Evolutionary conservation across 331 rosid species (phyloP).

Genomic region (Stylosanthes scabra): DNA sequence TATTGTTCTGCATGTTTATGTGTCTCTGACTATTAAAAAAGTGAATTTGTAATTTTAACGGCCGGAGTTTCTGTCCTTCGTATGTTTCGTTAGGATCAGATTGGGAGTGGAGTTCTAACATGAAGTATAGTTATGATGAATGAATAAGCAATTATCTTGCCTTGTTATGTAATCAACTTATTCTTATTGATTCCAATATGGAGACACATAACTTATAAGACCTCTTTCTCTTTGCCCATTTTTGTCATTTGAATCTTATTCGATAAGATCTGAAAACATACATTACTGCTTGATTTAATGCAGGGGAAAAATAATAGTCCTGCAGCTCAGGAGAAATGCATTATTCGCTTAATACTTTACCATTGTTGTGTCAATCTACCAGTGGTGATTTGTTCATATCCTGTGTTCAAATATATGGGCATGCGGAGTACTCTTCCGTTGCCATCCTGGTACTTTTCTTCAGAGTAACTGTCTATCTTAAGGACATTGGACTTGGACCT

Average conservation of each 20-base stretch:
- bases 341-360: conserved; percentile 69
- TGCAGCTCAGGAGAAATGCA: conserved; percentile 83
- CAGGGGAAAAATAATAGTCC: conserved; percentile 79
- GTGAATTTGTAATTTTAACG: too few species aligned
- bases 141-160: not conserved
- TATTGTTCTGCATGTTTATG: not conserved
- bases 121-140: too few species aligned
- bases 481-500: conserved; percentile 5
- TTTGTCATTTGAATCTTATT: not conserved
- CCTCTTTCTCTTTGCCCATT: not conserved
- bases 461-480: conserved; percentile 30
- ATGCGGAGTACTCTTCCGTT: conserved; percentile 78
- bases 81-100: too few species aligned
- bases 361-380: conserved; percentile 88
- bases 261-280: conserved; percentile 4
- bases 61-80: too few species aligned
- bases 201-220: not conserved
- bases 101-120: too few species aligned
- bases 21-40: too few species aligned
- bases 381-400: conserved; percentile 72
- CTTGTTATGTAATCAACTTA: not conserved
- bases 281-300: conserved; percentile 38
- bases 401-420: conserved; percentile 82
- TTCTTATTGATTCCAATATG: not conserved
- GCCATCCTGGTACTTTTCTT: conserved; percentile 96